Evolutionary conservation across 805 yeast genomes (phyloP), one percentile per base, ranked within the genome.

Genomic region (Grigorovia jiainica): DNA sequence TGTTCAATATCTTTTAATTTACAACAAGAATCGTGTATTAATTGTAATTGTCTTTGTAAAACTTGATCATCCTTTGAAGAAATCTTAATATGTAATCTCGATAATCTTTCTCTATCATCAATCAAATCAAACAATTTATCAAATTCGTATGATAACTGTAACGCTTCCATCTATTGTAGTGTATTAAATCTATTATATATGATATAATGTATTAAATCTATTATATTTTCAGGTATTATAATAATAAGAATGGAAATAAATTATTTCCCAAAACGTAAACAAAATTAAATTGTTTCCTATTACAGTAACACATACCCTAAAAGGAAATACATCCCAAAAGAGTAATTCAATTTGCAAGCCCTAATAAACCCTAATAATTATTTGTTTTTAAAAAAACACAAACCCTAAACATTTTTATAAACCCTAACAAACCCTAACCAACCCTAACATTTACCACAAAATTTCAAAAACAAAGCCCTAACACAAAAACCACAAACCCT

Each of bases 61-160:
- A 13, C n/a, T 6, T 27, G 11, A 13, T 27, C n/a, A 27, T 27
- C 31, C n/a, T 13, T 27, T 3, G 11, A 4, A 13, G 31, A 27
- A 11, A 27, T 27, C 31, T 27, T 27, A 5, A 34, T 47, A 4
- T 44, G 37, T 3, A 52, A 41, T 13, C 31, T 27, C n/a, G n/a
- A 27, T n/a, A 60, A 41, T 31, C 64, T 43, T 13, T 39, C 33
- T 24, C 64, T 50, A 38, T 60, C 65, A 15, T 58, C 61, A 4
- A 59, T 47, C 17, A 57, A 20, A 43, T 58, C 60, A 4, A 41
- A 40, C 29, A 60, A 39, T 40, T 43, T 55, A 19, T 55, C 58
- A 11, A 58, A 34, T 45, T 55, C 62, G 33, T 58, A 55, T n/a
- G 49, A 42, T 9, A 55, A 32, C 39, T 51, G 51, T 34, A 57